Base-by-base conservation (phyloP, 495 filamentous ascomycete genomes). In the Xylaria sp. region DNA sequence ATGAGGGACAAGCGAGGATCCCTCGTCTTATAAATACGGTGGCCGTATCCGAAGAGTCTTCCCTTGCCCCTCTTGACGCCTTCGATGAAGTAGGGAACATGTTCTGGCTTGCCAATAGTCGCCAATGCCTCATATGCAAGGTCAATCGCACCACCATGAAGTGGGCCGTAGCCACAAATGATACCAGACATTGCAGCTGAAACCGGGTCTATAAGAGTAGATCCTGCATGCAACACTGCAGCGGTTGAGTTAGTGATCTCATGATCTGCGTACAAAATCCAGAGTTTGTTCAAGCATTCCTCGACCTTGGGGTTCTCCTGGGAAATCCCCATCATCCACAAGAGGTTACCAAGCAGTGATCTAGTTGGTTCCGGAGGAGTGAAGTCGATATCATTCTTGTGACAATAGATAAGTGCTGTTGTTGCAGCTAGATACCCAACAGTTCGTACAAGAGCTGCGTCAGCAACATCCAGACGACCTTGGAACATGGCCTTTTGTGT, bases 141-240 rank as follows among this genome's bases (percentile, higher is more conserved):
- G 55, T 90, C 88, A n/a, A 87, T 88, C 15, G 88, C 88, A 12
- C 88, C 88, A 55, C 84, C 86, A 74, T 90, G 88, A 2, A 90
- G 78, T 0, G 86, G 86, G 0, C 88, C 88, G 73, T 88, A 87
- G 0, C 83, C 84, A 46, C 87, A 81, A 12, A 82, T 74, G 1
- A 88, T 75, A 0, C 83, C 82, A 6, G 84, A 75, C n/a, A 88
- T 69, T 12, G 80, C 77, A 19, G 81, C 82, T 17, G 77, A 71
- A 9, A 79, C 73, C 26, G 78, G 78, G 71, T 80, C 78, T 63
- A 71, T 75, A 21, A 80, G 74, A 6, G 77, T 78, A 8, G 84
- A 87, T 0, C 84, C 83, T 0, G 80, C 79, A 33, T 87, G 82
- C 7, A 88, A 79, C 64, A 86, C 81, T 1, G 85, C 83, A 0